A percentile compares a stretch with the other conserved stretches of the same genome.
Evolutionary conservation across 2,329 filamentous ascomycete species (phyloP).

Genomic region (Cercospora sp.): DNA sequence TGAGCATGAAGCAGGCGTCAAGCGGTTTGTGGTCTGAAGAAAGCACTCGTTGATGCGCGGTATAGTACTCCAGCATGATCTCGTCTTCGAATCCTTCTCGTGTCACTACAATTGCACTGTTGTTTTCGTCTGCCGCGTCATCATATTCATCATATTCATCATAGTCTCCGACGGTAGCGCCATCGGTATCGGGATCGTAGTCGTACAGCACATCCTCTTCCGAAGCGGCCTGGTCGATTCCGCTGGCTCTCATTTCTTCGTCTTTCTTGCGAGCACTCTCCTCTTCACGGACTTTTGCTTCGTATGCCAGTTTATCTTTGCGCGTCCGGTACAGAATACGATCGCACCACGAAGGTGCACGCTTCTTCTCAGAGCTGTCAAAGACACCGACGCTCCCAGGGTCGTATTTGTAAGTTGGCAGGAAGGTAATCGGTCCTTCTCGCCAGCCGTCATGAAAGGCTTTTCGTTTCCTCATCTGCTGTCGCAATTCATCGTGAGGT

Average conservation of each 20-base stretch:
- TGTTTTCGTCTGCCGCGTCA: constrained; percentile 52
- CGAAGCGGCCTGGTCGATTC: constrained; percentile 69
- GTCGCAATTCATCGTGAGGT: constrained; percentile 81
- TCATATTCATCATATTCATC: constrained; percentile 56
- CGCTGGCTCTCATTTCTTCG: constrained; percentile 79
- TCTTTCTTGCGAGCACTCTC: constrained; percentile 70
- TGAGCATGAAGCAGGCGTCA: constrained; percentile 76
- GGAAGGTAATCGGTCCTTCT: constrained; percentile 82
- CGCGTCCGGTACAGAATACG: constrained; percentile 83
- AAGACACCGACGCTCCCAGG: constrained; percentile 89
- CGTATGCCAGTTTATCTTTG: constrained; percentile 64
- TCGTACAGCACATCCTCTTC: constrained; percentile 86
- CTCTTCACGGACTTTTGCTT: constrained; percentile 63
- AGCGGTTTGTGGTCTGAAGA: constrained; percentile 97
- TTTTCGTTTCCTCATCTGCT: constrained; percentile 72
- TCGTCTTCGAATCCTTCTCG: constrained; percentile 60
- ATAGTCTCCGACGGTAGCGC: constrained; percentile 52
- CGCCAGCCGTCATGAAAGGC: constrained; percentile 89
- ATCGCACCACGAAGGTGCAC: constrained; percentile 95
- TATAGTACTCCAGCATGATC: constrained; percentile 67
- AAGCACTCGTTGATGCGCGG: constrained; percentile 82
- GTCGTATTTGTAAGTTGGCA: constrained; percentile 98
- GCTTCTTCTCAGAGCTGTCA: constrained; percentile 91
- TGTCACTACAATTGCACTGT: constrained; percentile 54
- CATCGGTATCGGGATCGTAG: constrained; percentile 82